Percentiles rank a stretch among this genome's conserved stretches.
phyloP scores from a whole-genome alignment of 148 eudicot species.

The Rhododendron williamsianum region DNA sequence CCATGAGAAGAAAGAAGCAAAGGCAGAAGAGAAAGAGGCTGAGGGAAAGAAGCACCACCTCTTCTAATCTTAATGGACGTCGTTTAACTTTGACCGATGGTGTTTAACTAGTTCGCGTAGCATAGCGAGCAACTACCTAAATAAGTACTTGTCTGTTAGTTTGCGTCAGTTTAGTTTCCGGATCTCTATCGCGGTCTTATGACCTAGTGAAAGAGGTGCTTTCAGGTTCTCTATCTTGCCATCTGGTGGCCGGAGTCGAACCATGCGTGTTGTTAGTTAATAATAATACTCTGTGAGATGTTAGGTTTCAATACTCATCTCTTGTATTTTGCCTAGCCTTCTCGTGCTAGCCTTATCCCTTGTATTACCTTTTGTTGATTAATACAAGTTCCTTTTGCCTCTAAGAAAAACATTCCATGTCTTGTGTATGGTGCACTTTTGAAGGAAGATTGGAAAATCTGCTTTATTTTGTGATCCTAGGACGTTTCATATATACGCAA shows the following conservation, averaged over 20 bases:
- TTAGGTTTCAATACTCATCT: background rate
- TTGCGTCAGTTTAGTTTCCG: background rate
- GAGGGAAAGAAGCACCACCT: background rate
- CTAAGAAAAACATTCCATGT: background rate
- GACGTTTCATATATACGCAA: too few relatives aligned
- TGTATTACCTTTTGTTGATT: background rate
- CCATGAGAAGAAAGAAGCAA: slow-evolving; percentile 56
- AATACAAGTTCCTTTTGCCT: background rate
- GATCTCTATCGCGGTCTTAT: background rate
- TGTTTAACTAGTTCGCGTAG: background rate
- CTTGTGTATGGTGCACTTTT: background rate
- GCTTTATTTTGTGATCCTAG: background rate
- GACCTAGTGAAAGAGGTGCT: background rate
- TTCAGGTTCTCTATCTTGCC: background rate
- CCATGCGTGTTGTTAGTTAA: background rate
- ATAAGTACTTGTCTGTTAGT: background rate
- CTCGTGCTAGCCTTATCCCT: background rate
- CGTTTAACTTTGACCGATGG: background rate
- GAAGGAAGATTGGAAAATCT: background rate
- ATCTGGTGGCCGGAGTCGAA: background rate
- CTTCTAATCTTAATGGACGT: background rate
- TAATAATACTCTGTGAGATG: background rate
- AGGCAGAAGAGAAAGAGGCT: background rate
- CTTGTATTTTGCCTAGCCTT: background rate
- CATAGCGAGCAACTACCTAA: background rate